Evolutionary conservation across 2,329 filamentous ascomycete genomes (phyloP).

Genomic region (Alternaria sp.): DNA sequence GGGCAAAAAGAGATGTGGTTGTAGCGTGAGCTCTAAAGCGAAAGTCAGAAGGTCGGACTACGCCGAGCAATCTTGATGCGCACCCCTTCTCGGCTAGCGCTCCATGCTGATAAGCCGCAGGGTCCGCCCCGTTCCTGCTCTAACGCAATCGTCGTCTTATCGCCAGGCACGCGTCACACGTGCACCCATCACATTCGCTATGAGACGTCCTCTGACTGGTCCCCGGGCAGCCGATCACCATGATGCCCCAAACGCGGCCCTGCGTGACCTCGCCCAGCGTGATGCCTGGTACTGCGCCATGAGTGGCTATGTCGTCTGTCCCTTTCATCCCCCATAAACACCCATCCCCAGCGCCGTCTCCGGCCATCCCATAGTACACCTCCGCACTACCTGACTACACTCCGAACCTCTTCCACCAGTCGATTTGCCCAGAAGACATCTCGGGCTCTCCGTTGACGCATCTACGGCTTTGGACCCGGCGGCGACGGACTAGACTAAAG

Average conservation of each 20-base stretch:
- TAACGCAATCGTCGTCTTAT: constrained; percentile 12
- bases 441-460: constrained; percentile 8
- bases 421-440: constrained; percentile 11
- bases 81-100: constrained; percentile 2
- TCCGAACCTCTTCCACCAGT: constrained; percentile 15
- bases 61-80: constrained; percentile 1
- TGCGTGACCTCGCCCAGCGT: constrained; percentile 38
- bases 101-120: constrained; percentile 19
- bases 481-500: constrained; percentile 16
- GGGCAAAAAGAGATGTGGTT: not conserved
- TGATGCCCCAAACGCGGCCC: constrained; percentile 41
- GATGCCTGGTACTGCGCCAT: constrained; percentile 41
- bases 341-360: constrained; percentile 4
- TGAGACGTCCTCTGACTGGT: constrained; percentile 18
- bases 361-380: constrained; percentile 5
- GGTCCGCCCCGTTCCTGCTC: not conserved
- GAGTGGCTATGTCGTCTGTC: constrained; percentile 38
- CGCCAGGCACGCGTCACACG: constrained; percentile 22
- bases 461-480: constrained; percentile 5
- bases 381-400: not conserved
- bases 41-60: constrained; percentile 3
- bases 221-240: constrained; percentile 31
- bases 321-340: constrained; percentile 26
- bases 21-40: not conserved
- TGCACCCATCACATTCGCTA: constrained; percentile 17